Percentiles rank a stretch among this genome's conserved stretches.
These are phyloP conservation scores for Sarocladiaceae sp. DNA, from an alignment of 2,329 filamentous ascomycete species.

Conservation along the genomic window DNA sequence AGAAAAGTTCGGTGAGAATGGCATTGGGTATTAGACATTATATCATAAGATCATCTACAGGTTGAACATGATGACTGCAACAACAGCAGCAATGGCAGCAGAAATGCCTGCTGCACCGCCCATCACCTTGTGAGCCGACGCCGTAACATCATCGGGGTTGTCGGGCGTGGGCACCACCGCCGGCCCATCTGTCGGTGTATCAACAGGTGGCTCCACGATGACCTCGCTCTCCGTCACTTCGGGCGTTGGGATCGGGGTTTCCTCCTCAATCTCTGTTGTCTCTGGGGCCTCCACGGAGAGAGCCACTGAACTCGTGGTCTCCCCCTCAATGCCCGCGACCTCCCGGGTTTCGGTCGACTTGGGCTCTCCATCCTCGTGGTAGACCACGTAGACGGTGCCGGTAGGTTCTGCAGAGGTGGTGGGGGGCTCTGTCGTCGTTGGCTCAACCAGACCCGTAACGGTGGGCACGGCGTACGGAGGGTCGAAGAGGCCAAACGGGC, in stretches of 20 bases:
- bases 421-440: not conserved
- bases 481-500: slow-evolving; percentile 1
- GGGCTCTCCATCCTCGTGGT: slow-evolving; percentile 1
- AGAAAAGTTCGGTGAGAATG: too few relatives aligned
- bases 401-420: not conserved
- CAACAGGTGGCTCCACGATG: not conserved
- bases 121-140: not conserved
- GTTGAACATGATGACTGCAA: not conserved
- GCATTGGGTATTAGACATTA: too few relatives aligned
- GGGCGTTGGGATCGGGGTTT: not conserved
- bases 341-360: not conserved
- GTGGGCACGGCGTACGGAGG: slow-evolving; percentile 2
- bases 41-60: too few relatives aligned
- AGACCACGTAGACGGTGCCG: slow-evolving; percentile 1
- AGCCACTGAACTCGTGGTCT: not conserved
- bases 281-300: not conserved
- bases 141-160: not conserved
- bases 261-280: not conserved
- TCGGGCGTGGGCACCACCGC: not conserved
- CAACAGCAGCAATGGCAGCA: not conserved
- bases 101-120: not conserved
- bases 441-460: slow-evolving; percentile 4
- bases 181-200: not conserved
- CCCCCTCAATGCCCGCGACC: not conserved
- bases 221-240: not conserved